Percentiles rank a stretch among this genome's conserved stretches.
These are phyloP conservation scores for Tympanopsis confertula DNA, from an alignment of 2,329 filamentous ascomycete genomes.

Conservation along the genomic window DNA sequence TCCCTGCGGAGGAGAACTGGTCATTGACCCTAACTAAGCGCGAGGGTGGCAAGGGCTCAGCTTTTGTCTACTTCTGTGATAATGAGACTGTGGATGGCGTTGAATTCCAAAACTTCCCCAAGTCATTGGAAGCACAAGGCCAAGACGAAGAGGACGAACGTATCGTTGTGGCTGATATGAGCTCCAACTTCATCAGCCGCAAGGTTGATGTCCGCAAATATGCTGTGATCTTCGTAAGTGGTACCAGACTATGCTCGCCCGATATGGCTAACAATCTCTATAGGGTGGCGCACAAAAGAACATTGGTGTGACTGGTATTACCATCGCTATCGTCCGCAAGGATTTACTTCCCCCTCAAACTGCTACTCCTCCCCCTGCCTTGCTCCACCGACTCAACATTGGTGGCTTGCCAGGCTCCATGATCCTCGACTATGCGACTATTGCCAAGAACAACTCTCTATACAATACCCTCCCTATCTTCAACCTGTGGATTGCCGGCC, in stretches of 20 bases:
- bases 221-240: conserved; percentile 65
- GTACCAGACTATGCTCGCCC: background rate
- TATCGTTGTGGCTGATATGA: conserved; percentile 85
- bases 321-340: conserved; percentile 77
- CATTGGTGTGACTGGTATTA: conserved; percentile 73
- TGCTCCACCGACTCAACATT: conserved; percentile 53
- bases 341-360: conserved; percentile 59
- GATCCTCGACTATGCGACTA: conserved; percentile 71
- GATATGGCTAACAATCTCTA: background rate
- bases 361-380: conserved; percentile 51
- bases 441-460: conserved; percentile 84
- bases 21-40: conserved; percentile 37
- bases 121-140: conserved; percentile 37
- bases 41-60: conserved; percentile 33
- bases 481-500: conserved; percentile 79
- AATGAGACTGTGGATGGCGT: conserved; percentile 94
- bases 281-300: conserved; percentile 76
- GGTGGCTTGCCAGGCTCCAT: conserved; percentile 68
- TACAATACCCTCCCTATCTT: conserved; percentile 97
- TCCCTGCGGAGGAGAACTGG: conserved; percentile 70
- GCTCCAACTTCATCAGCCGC: conserved; percentile 80
- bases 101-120: conserved; percentile 68
- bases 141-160: conserved; percentile 49
- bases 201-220: conserved; percentile 69
- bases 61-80: conserved; percentile 80